phyloP scores from a whole-genome alignment of 345 rosid genomes.

The Linum lewisii region DNA sequence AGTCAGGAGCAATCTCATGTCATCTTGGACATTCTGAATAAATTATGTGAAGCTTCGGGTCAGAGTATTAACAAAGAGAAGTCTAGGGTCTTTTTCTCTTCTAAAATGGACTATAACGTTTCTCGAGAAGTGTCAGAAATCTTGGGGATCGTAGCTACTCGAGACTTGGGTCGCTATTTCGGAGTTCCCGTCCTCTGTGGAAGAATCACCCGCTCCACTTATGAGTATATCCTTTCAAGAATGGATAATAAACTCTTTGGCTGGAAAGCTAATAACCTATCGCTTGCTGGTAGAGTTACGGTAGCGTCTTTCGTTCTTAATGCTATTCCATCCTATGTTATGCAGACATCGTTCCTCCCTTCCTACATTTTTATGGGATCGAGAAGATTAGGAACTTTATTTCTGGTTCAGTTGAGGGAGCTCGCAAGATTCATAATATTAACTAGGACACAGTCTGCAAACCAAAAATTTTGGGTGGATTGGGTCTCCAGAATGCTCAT shows the following conservation, averaged over 20 bases:
- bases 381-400: too few relatives aligned
- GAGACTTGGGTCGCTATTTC: too few relatives aligned
- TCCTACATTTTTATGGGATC: background rate
- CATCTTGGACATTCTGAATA: background rate
- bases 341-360: background rate
- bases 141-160: too few relatives aligned
- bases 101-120: too few relatives aligned
- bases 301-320: background rate
- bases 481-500: background rate
- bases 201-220: too few relatives aligned
- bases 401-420: too few relatives aligned
- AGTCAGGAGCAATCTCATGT: background rate
- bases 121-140: too few relatives aligned
- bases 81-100: too few relatives aligned
- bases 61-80: background rate
- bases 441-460: too few relatives aligned
- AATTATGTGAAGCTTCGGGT: background rate
- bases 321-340: background rate
- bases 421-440: too few relatives aligned
- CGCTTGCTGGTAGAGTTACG: background rate
- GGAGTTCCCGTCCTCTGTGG: too few relatives aligned
- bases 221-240: background rate
- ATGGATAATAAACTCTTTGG: background rate
- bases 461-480: background rate
- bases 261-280: background rate